These are phyloP conservation scores for Neurospora sublineolata DNA, from an alignment of 495 filamentous ascomycete genomes.

Conservation along the genomic window DNA sequence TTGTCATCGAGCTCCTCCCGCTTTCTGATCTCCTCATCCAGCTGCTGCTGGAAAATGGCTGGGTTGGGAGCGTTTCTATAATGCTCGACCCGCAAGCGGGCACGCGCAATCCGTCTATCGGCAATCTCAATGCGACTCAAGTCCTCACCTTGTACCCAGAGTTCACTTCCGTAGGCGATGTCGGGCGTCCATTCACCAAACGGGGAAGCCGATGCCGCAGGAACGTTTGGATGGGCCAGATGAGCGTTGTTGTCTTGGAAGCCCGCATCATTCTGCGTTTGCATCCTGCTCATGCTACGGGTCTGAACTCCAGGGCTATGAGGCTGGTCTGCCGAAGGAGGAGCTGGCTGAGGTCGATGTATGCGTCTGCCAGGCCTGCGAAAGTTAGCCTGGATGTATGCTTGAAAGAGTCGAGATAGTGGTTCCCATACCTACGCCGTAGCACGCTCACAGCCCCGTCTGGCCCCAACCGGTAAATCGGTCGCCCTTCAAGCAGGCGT, in stretches of 20 bases:
- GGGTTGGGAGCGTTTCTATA: constrained; percentile 8
- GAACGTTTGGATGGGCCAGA: neutral
- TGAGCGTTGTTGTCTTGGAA: neutral
- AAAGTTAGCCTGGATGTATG: neutral
- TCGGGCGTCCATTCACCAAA: constrained; percentile 13
- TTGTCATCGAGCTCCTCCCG: constrained; percentile 26
- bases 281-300: neutral
- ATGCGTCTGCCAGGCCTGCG: neutral
- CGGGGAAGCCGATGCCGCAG: neutral
- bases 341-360: neutral
- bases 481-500: neutral
- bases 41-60: constrained; percentile 19
- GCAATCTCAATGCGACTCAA: constrained; percentile 28
- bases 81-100: constrained; percentile 19
- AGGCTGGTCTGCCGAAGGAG: neutral
- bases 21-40: constrained; percentile 21
- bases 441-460: neutral
- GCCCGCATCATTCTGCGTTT: neutral
- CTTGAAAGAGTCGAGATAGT: neutral
- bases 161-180: constrained; percentile 12
- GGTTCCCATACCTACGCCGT: neutral
- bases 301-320: neutral
- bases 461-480: neutral
- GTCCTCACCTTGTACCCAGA: constrained; percentile 24
- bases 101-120: constrained; percentile 27